phyloP scores from a whole-genome alignment of 805 yeast genomes.

The Candida sakaeoensis region DNA sequence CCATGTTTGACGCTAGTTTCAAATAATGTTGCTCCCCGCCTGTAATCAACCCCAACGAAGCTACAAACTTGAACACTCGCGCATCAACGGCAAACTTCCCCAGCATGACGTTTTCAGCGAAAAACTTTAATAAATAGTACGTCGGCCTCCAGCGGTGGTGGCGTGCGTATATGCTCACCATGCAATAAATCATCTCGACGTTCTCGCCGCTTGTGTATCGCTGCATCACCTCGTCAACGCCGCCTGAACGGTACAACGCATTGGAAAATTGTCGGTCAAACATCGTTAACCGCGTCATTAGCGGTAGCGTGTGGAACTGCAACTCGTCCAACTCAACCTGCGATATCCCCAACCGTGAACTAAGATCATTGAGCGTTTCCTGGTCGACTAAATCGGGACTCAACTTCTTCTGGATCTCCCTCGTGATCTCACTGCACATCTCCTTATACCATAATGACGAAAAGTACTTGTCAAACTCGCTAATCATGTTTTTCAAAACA shows the following conservation, averaged over 20 bases:
- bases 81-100: slow-evolving; percentile 6
- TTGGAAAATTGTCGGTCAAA: slow-evolving; percentile 10
- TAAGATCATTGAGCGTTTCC: slow-evolving; percentile 17
- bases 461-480: slow-evolving; percentile 24
- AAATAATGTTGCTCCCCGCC: not conserved
- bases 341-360: slow-evolving; percentile 27
- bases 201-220: slow-evolving; percentile 19
- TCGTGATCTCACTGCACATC: slow-evolving; percentile 26
- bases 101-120: slow-evolving; percentile 3
- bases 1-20: slow-evolving; percentile 6
- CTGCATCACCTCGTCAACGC: slow-evolving; percentile 17
- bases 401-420: slow-evolving; percentile 16
- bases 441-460: slow-evolving; percentile 24
- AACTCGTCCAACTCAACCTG: slow-evolving; percentile 18
- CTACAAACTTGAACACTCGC: slow-evolving; percentile 3
- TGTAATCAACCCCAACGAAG: not conserved
- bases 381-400: slow-evolving; percentile 13
- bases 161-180: slow-evolving; percentile 25
- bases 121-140: slow-evolving; percentile 20
- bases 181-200: slow-evolving; percentile 22
- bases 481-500: slow-evolving; percentile 16
- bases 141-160: slow-evolving; percentile 28
- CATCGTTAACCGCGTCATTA: slow-evolving; percentile 18
- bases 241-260: slow-evolving; percentile 14
- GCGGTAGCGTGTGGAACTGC: slow-evolving; percentile 19